Percentiles rank a stretch among this genome's conserved stretches.
These are phyloP conservation scores for Allantophomopsis cytisporea DNA, from an alignment of 2,329 filamentous ascomycete genomes.

Conservation along the genomic window DNA sequence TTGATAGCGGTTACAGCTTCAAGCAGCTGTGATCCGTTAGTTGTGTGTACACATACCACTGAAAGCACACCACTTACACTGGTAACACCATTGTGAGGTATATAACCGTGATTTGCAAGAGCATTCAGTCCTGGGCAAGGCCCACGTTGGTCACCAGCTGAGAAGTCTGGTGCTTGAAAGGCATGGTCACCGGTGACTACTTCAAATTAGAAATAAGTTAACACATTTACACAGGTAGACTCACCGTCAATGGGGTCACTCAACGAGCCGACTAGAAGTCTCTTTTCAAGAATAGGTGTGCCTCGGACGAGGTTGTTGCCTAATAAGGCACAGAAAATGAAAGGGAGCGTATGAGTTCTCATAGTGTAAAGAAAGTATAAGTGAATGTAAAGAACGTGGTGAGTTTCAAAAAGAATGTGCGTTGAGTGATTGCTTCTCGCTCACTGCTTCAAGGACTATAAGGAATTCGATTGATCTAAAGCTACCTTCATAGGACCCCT, in stretches of 20 bases:
- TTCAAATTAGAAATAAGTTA: slow-evolving; percentile 7
- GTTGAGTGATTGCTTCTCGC: no score
- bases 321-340: no score
- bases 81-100: slow-evolving; percentile 23
- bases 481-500: no score
- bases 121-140: slow-evolving; percentile 27
- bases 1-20: slow-evolving; percentile 21
- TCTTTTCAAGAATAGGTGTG: no score
- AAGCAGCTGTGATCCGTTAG: slow-evolving; percentile 1
- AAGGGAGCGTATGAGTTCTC: no score
- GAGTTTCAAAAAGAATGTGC: no score
- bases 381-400: no score
- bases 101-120: slow-evolving; percentile 26
- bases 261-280: neutral
- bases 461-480: no score
- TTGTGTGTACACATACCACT: slow-evolving; percentile 3
- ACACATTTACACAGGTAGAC: slow-evolving; percentile 1
- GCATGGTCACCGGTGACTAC: slow-evolving; percentile 20
- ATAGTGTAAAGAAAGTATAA: no score
- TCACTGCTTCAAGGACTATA: no score
- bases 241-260: slow-evolving; percentile 4
- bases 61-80: slow-evolving; percentile 8
- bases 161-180: slow-evolving; percentile 20
- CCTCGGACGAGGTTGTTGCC: no score
- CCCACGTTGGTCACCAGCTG: slow-evolving; percentile 21